Evolutionary conservation across 352 stramenopile species (phyloP).

Genomic region (Globisporangium cederbergense): DNA sequence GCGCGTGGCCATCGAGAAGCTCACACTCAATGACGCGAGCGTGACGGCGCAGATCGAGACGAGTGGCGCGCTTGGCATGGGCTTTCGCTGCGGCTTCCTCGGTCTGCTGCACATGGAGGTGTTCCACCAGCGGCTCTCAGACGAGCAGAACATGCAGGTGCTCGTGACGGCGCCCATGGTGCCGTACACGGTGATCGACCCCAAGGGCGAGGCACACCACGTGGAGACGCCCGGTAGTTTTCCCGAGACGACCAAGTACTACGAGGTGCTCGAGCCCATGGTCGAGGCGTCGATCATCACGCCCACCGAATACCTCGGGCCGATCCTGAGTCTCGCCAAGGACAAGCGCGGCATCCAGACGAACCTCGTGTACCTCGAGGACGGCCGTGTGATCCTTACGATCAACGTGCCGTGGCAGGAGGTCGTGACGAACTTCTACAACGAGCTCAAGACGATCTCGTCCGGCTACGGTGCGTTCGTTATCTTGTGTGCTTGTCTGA

Average conservation of each 20-base stretch:
- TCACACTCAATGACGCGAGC: constrained; percentile 97
- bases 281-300: constrained; percentile 96
- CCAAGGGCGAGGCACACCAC: constrained; percentile 30
- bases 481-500: not conserved
- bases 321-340: constrained; percentile 94
- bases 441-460: constrained; percentile 96
- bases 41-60: constrained; percentile 95
- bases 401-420: constrained; percentile 97
- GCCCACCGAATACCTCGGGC: constrained; percentile 92
- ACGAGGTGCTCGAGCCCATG: constrained; percentile 93
- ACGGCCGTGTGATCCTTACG: constrained; percentile 92
- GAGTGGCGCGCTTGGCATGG: constrained; percentile 92
- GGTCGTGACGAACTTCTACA: constrained; percentile 99
- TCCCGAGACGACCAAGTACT: constrained; percentile 83
- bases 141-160: constrained; percentile 98
- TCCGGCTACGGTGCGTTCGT: constrained; percentile 89
- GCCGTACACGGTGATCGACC: constrained; percentile 91
- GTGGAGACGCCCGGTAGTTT: constrained; percentile 81
- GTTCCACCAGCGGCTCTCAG: constrained; percentile 96
- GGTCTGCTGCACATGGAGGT: constrained; percentile 98
- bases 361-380: constrained; percentile 94
- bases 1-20: constrained; percentile 92
- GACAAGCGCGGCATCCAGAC: constrained; percentile 87
- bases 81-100: constrained; percentile 96
- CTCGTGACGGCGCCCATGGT: constrained; percentile 98